Conservation (phyloP, 495 filamentous ascomycete species). For the Trichoderma virens region DNA sequence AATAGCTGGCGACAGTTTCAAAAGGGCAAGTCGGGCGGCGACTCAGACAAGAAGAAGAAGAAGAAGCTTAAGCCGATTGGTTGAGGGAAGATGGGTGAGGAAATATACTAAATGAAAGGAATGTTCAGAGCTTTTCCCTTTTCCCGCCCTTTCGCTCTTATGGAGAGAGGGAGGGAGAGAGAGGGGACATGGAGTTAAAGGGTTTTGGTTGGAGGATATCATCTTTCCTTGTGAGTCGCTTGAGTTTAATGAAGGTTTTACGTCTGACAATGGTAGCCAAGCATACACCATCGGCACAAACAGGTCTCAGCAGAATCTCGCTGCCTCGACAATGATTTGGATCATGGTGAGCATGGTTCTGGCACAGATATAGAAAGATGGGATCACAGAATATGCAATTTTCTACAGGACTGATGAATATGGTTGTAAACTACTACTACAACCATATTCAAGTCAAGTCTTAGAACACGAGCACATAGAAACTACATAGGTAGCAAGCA, state of each 20-base stretch:
- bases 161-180: not conserved
- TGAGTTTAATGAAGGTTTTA: not conserved
- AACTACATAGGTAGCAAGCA: not conserved
- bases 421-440: too few relatives aligned
- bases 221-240: not conserved
- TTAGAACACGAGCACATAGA: not conserved
- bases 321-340: not conserved
- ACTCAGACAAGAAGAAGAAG: constrained; percentile 86
- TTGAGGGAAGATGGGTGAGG: constrained; percentile 16
- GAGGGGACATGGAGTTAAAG: not conserved
- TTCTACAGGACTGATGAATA: too few relatives aligned
- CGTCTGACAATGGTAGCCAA: constrained; percentile 1
- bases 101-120: not conserved
- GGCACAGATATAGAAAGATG: too few relatives aligned
- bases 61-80: constrained; percentile 65
- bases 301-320: not conserved
- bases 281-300: not conserved
- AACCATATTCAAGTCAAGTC: not conserved
- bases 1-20: constrained; percentile 91
- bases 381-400: too few relatives aligned
- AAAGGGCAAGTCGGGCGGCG: constrained; percentile 50
- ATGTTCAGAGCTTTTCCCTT: not conserved
- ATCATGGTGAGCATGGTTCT: not conserved
- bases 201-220: not conserved
- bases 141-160: not conserved